Conservation (phyloP, 2,329 filamentous ascomycete species). For the Botrytis galanthina region DNA sequence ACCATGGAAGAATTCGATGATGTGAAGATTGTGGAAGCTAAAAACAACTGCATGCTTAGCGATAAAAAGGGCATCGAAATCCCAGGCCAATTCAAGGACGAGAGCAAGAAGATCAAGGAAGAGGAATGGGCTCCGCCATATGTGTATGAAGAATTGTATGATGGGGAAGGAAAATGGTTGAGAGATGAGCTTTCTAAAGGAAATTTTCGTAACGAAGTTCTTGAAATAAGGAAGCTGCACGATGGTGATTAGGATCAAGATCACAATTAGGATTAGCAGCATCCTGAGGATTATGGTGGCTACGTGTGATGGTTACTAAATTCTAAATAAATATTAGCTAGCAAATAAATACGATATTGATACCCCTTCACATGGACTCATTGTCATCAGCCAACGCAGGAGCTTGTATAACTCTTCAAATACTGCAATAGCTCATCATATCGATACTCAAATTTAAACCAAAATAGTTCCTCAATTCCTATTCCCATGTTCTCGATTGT, state of each 20-base stretch:
- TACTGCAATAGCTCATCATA: neutral
- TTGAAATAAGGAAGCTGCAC: neutral
- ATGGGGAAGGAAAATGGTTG: neutral
- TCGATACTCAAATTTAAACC: neutral
- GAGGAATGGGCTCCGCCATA: neutral
- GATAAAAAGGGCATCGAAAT: neutral
- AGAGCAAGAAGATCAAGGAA: neutral
- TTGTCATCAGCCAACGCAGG: neutral
- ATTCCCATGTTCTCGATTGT: neutral
- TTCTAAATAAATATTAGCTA: neutral
- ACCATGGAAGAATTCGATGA: neutral
- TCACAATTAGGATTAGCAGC: neutral
- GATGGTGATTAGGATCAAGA: neutral
- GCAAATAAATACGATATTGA: neutral
- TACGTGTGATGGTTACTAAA: neutral
- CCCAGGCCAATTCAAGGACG: neutral
- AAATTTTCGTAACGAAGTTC: neutral
- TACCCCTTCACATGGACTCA: neutral
- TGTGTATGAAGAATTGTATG: neutral
- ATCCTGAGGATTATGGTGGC: neutral
- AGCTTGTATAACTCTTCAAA: neutral
- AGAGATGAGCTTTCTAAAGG: neutral
- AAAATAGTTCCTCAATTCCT: neutral
- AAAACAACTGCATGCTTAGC: neutral
- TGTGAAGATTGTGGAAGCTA: neutral